phyloP scores from a whole-genome alignment of 768 basidiomycete genomes.

The Leccinellum rugosiceps region DNA sequence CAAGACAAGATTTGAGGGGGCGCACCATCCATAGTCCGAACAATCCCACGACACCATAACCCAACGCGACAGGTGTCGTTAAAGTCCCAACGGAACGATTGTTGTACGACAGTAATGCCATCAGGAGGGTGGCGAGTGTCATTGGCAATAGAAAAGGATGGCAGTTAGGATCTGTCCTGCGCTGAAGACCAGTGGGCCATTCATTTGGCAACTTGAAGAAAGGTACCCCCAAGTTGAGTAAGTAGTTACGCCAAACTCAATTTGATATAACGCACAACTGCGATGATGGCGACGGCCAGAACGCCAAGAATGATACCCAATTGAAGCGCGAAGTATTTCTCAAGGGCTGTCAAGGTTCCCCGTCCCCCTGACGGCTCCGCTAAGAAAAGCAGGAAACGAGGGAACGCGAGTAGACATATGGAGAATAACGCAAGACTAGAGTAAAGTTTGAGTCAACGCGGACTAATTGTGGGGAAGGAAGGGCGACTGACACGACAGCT shows the following conservation, averaged over 20 bases:
- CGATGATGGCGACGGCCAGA: conserved; percentile 51
- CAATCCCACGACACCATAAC: conserved; percentile 50
- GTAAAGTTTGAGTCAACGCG: background rate
- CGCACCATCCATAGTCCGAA: conserved; percentile 74
- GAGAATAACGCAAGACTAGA: conserved; percentile 36
- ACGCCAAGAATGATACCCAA: conserved; percentile 60
- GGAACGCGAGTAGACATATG: conserved; percentile 46
- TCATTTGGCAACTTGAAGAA: conserved; percentile 42
- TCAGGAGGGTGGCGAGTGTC: conserved; percentile 48
- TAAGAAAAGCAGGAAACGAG: conserved; percentile 66
- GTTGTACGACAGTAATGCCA: conserved; percentile 67
- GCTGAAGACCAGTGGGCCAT: conserved; percentile 31
- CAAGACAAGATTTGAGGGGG: conserved; percentile 24
- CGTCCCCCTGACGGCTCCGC: conserved; percentile 45
- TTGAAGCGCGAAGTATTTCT: conserved; percentile 65
- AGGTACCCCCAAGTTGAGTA: background rate
- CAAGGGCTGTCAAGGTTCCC: conserved; percentile 56
- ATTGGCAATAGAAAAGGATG: conserved; percentile 69
- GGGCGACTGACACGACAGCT: conserved; percentile 24
- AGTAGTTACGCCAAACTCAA: background rate
- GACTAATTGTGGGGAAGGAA: background rate
- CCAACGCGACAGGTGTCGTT: conserved; percentile 47
- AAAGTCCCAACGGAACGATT: conserved; percentile 55
- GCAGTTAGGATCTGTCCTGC: conserved; percentile 21
- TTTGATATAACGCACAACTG: conserved; percentile 43